Evolutionary conservation across 495 filamentous ascomycete genomes (phyloP), one percentile per base, ranked within the genome.

Genomic region (Penicillium goetzii): DNA sequence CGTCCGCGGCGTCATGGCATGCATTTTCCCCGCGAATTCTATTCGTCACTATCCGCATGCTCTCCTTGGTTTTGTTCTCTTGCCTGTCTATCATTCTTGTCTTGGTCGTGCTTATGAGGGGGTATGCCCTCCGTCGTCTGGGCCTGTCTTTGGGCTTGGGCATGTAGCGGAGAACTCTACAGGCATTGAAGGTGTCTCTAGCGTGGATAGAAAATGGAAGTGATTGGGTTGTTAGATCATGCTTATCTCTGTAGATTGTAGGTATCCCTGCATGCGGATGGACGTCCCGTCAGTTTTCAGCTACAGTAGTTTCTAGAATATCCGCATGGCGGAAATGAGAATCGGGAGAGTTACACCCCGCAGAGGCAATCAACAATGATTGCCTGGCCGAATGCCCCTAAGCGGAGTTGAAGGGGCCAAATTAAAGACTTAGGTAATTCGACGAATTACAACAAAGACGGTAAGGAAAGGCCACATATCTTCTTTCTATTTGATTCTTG

Each of bases 1-100:
- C 25, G 21, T 63, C 30, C 40, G 57, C 58, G 61, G 55, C 54
- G 55, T 63, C 56, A 19, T 23, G 55, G 45, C 19, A 58, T 63
- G 17, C 25, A 47, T 63, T 54, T 41, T 9, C 15, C 32, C 33
- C 9, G 28, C n/a, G 17, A 54, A 59, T 1, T 47, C 45, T 47
- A 26, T 36, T 54, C 33, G 9, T 41, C 23, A 26, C 23, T 33
- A n/a, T 58, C 54, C 33, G 23, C 38, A 36, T 36, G 7, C 6
- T 36, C 12, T 36, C 8, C 3, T 26, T 34, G 36, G 3, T 25
- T 30, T 56, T 36, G n/a, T 15, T 38, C 12, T n/a, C 14, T 28
- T 8, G 6, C 0, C 25, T 55, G 54, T 26, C 54, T 21, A 28
- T 57, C 36, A 17, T 57, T 12, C 11, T 28, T 28, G 8, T 43